Base-by-base conservation (phyloP, 78 protist species). In the Guillardia theta region DNA sequence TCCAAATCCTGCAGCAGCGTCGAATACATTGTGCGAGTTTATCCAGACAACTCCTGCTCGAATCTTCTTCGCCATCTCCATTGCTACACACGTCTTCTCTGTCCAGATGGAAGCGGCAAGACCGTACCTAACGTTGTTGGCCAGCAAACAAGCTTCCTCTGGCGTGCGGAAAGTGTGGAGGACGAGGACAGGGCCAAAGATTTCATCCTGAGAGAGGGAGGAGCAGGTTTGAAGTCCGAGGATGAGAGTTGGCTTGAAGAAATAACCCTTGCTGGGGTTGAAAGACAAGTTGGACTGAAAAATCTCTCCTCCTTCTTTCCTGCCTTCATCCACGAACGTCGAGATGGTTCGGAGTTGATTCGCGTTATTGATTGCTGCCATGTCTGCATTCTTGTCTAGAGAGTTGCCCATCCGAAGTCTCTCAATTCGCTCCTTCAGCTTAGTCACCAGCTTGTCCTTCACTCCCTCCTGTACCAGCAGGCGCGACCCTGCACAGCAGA, bases 401-500 rank as follows among this genome's bases (percentile, higher is more conserved):
- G 87, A 3, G 15, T 94, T 33, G 36, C 95, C 95, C 41, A 94
- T 21, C 36, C 87, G 48, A 27, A 94, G 15, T 48, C 39, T 92
- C 22, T 0, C 62, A 47, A 5, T 36, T 77, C 9, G 12, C 48
- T 15, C 77, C 19, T 24, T 70, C 12, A 83, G 36, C 90, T 62
- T 88, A 37, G 21, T 33, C 37, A 95, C 90, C 0, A 96, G 54
- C 94, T 96, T 44, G 94, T 95, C 97, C 64, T 93, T 46, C 48
- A 97, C 37, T 39, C 21, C 4, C 64, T 92, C 96, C 76, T 97
- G 97, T 33, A 97, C 97, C 48, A 93, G 93, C 33, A 95, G 4
- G 24, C 98, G 95, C 41, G 95, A 95, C 10, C 93, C 95, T 2
- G 98, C 98, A 50, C 94, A 48, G 95, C 98, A 97, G 22, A 77